Evolutionary conservation across 192 early-diverging fungal genomes (phyloP), one percentile per base, ranked within the genome.

Genomic region (Gonapodya sp.): DNA sequence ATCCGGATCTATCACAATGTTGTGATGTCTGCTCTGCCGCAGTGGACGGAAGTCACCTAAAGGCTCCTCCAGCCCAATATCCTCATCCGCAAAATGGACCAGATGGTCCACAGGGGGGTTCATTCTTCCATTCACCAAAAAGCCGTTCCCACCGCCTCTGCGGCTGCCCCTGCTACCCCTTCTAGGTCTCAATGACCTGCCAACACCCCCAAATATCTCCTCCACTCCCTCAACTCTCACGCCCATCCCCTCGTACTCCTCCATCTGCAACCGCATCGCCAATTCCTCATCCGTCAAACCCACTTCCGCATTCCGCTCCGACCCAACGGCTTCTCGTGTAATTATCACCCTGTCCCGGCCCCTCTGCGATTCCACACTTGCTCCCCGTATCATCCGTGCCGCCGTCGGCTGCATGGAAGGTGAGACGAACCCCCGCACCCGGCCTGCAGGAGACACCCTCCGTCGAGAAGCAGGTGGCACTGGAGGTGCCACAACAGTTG

Each of bases 201-300:
- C 46, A 64, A 8, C 46, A 64, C 46, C 46, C 2, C 30, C 18
- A 18, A 34, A 18, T 33, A 77, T 31, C 8, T 18, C 30, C 31
- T 34, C 75, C 75, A 18, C 2, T 33, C 18, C 18, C 2, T 34
- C 34, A 2, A 77, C 34, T 77, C 75, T 34, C 75, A 16, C 75
- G 30, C 18, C 31, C 30, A 32, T 77, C 8, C 75, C 34, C 75
- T 18, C 75, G 8, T 31, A 77, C 75, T 77, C 75, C 31, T 77
- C 75, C 31, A 31, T 2, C 75, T 77, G 75, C 75, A 77, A 34
- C 2, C 75, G 18, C 75, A 16, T 77, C 75, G 75, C 75, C 75
- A 77, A 34, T 34, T 77, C 75, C 75, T 77, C 75, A 34, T 77
- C 75, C 24, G 46, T 16, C 24, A 64, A 16, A 8, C 8, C 46